phyloP scores from a whole-genome alignment of 73 alveolate genomes.

The Paramecium primaurelia region DNA sequence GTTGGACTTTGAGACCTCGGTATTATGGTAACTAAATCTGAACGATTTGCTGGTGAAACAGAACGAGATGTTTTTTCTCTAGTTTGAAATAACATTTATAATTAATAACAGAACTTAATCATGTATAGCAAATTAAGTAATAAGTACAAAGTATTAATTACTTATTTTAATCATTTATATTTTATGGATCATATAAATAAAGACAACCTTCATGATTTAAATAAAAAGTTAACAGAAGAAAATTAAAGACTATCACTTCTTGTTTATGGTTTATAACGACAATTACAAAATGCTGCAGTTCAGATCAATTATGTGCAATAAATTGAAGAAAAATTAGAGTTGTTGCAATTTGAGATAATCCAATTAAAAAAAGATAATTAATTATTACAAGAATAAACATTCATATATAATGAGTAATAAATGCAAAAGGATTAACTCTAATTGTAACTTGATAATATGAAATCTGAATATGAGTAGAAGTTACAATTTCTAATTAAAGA shows the following conservation, averaged over 20 bases:
- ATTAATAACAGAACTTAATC: conserved; percentile 5
- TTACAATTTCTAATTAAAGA: neutral
- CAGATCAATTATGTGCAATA: neutral
- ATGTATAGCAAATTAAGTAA: neutral
- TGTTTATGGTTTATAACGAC: neutral
- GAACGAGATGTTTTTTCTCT: conserved; percentile 4
- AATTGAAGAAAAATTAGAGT: neutral
- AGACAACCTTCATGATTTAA: neutral
- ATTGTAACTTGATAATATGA: neutral
- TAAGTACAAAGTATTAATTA: neutral
- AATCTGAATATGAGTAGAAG: neutral
- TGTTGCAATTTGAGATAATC: neutral
- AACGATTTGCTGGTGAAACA: conserved; percentile 4
- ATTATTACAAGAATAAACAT: neutral
- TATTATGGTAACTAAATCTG: neutral
- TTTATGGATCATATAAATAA: neutral
- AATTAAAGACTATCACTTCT: neutral
- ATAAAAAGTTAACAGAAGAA: neutral
- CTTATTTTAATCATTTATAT: neutral
- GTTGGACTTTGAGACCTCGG: conserved; percentile 35
- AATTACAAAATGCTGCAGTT: neutral
- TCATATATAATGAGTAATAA: neutral
- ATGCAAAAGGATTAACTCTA: neutral
- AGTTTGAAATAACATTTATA: neutral
- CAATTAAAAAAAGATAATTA: neutral